phyloP scores from a whole-genome alignment of 768 basidiomycete species.

The Lyophyllum semitale region DNA sequence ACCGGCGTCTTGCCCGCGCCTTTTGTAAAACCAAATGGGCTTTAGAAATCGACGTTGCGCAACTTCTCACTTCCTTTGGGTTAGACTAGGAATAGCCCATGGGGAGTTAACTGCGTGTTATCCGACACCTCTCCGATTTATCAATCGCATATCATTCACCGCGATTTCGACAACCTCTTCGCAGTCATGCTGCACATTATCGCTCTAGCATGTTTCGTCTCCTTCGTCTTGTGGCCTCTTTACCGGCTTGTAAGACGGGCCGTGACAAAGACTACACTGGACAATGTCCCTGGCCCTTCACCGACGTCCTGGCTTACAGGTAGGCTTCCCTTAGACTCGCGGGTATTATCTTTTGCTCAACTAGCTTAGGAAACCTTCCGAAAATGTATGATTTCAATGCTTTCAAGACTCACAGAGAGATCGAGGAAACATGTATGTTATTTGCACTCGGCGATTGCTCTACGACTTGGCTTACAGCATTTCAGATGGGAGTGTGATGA shows the following conservation, averaged over 20 bases:
- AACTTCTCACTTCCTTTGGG: not conserved
- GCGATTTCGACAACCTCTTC: too few relatives aligned
- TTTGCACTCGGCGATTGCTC: not conserved
- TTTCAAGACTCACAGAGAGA: not conserved
- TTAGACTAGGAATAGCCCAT: not conserved
- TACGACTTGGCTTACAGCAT: not conserved
- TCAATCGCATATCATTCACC: too few relatives aligned
- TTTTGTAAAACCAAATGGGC: not conserved
- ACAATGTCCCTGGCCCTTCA: not conserved
- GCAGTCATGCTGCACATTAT: not conserved
- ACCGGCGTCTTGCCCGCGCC: too few relatives aligned
- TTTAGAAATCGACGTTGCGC: not conserved
- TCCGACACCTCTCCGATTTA: not conserved
- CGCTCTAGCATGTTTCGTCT: not conserved
- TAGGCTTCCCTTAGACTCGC: not conserved
- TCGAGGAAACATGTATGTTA: conserved; percentile 1
- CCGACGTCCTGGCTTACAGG: not conserved
- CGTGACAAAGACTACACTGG: not conserved
- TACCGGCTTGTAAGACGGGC: not conserved
- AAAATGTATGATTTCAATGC: conserved; percentile 2
- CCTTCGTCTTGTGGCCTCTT: not conserved
- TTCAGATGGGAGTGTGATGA: not conserved
- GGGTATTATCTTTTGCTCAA: not conserved
- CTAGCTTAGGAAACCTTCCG: not conserved
- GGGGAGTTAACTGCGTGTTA: not conserved